Percentiles rank a stretch among this genome's conserved stretches.
Evolutionary conservation across 169 alveolate genomes (phyloP).

Genomic region (Plasmodium malariae): DNA sequence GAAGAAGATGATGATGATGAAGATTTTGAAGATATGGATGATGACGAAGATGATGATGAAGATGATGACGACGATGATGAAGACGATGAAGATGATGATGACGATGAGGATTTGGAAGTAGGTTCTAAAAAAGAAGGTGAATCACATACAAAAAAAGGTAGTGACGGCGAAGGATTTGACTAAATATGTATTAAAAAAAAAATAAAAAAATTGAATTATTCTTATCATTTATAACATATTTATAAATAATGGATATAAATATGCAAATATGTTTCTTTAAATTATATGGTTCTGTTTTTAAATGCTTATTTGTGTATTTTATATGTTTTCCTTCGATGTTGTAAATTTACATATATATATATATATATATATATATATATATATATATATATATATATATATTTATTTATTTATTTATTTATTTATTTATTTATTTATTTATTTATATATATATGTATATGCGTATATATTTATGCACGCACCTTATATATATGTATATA

Average conservation of each 20-base stretch:
- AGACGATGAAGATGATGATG: slow-evolving; percentile 64
- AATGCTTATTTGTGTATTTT: slow-evolving; percentile 41
- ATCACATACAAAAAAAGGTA: slow-evolving; percentile 43
- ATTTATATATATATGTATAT: too few species aligned
- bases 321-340: slow-evolving; percentile 23
- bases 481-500: neutral
- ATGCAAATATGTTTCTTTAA: slow-evolving; percentile 47
- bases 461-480: too few species aligned
- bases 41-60: slow-evolving; percentile 64
- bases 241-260: slow-evolving; percentile 24
- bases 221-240: slow-evolving; percentile 3
- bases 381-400: slow-evolving; percentile 21
- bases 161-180: slow-evolving; percentile 66
- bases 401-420: neutral
- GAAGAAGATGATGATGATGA: slow-evolving; percentile 51
- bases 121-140: slow-evolving; percentile 53
- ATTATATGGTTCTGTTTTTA: slow-evolving; percentile 28
- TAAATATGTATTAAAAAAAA: slow-evolving; percentile 5
- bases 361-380: slow-evolving; percentile 9
- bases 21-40: slow-evolving; percentile 56
- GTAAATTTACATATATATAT: slow-evolving; percentile 4
- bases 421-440: too few species aligned
- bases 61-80: slow-evolving; percentile 68
- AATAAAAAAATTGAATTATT: neutral
- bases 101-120: slow-evolving; percentile 42